A percentile compares a stretch with the other conserved stretches of the same genome.
Conservation (phyloP, 1,284 basidiomycete genomes). For the Boletus sp. region DNA sequence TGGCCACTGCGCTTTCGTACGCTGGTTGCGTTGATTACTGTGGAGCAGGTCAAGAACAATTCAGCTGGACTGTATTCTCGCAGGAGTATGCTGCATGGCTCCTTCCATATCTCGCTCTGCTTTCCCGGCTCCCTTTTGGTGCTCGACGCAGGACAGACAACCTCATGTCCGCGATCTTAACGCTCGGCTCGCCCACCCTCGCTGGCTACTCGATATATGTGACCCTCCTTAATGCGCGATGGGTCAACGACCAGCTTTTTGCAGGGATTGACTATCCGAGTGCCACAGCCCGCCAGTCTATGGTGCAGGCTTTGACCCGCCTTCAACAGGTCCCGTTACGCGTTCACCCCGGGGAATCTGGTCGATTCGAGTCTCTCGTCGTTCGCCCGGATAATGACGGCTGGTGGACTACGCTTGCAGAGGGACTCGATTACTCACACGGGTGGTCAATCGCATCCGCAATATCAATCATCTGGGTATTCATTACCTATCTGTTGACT, state of each 20-base stretch:
- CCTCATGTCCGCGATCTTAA: conserved; percentile 26
- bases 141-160: conserved; percentile 26
- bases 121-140: conserved; percentile 47
- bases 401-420: conserved; percentile 8
- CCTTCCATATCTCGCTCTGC: conserved; percentile 42
- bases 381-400: too few species aligned
- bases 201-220: too few species aligned
- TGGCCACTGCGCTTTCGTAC: conserved; percentile 24
- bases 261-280: neutral
- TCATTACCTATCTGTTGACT: conserved; percentile 43
- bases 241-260: conserved; percentile 10
- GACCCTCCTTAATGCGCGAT: too few species aligned
- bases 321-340: conserved; percentile 27
- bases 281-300: conserved; percentile 8
- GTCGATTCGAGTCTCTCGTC: too few species aligned
- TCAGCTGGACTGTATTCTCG: conserved; percentile 33
- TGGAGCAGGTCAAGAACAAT: conserved; percentile 31
- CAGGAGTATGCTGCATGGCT: conserved; percentile 44
- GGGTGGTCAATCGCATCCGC: conserved; percentile 42
- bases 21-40: conserved; percentile 33
- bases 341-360: too few species aligned
- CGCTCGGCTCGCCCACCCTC: too few species aligned
- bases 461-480: conserved; percentile 41
- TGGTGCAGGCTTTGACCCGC: conserved; percentile 24
- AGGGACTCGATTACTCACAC: conserved; percentile 28